Evolutionary conservation across 2,329 filamentous ascomycete genomes (phyloP), one percentile per base, ranked within the genome.

Genomic region (Stromatinia cepivora): DNA sequence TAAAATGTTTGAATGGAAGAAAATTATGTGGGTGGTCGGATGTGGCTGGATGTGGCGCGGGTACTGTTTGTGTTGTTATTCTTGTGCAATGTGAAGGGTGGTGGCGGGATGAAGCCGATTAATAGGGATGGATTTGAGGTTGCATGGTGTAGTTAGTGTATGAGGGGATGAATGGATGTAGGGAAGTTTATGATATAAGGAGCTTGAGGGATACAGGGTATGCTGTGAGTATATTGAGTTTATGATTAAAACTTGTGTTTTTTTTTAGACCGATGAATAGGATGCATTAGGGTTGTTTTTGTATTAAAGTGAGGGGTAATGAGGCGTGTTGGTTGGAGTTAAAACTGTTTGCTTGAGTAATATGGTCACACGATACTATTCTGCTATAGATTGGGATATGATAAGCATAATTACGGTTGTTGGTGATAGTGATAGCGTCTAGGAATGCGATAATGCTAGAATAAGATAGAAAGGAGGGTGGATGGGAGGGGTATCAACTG

Each of bases 21-120:
- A 20, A 28, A 11, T 22, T 9, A 46, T 31, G 52, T 34, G 25
- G 42, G 42, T 61, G 58, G 42, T 10, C 22, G 42, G 39, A 46
- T 42, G 8, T 61, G 25, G 39, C 15, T 61, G 25, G 25, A 62
- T 62, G 58, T 48, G 58, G 58, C 42, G 58, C 20, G 28, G 42
- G 28, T 4, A 28, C 9, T 10, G 10, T 10, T 61, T 34, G 17
- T 61, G 39, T 61, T 61, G 25, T 46, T 15, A 11, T 46, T 46
- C 1, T 34, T 61, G 58, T 62, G 15, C 20, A 20, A 48, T 20
- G 20, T 34, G 42, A 62, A 20, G 25, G 25, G 20, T 17, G 11
- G 28, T n/a, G 6, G 25, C 28, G 28, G 39, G 10, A 28, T 7
- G 17, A 20, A 42, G 25, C 15, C 2, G 25, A 46, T 25, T 25